Base-by-base conservation (phyloP, 352 stramenopile genomes). In the Phytophthora parvispora region DNA sequence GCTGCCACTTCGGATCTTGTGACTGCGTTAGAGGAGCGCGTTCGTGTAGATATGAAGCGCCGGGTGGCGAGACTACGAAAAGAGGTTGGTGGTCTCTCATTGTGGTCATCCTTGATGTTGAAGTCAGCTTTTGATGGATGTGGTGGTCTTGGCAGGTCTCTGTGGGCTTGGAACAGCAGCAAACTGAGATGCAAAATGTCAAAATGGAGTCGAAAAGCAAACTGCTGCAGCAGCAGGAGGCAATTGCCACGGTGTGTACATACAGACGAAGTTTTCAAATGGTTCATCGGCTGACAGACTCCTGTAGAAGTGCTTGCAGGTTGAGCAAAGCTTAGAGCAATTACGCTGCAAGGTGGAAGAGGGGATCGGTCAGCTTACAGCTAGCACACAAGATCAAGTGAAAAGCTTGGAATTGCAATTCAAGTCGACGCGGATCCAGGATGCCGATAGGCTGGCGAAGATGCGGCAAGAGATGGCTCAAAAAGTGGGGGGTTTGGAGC, bases 141-240 rank as follows among this genome's bases (percentile, higher is more conserved):
- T 1, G 32, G 24, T 51, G 27, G 38, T 51, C 6, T 18, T 27
- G 53, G 20, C 27, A 75, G 69, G 10, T 72, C 71, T 64, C 20
- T 32, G n/a, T 8, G 16, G 51, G 31, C 27, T 59, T 75, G 15
- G 56, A 76, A 22, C 62, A 76, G 29, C 42, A 66, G 27, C 52
- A 60, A 16, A 47, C 32, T 15, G 9, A 16, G 6, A 60, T 55
- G 32, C 28, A 66, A 15, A 34, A 36, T 1, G 12, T 10, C 6
- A 52, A 67, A 25, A 40, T 60, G 22, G 59, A 64, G 15, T 31
- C 27, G 10, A 4, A 55, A 18, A 42, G 8, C 5, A 53, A 45
- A 63, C 8, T 28, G 32, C 43, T 64, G 12, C 22, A 55, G 16
- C 49, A 60, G 16, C 24, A 49, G 2, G 64, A 54, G 25, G 28